phyloP scores from a whole-genome alignment of 2,329 filamentous ascomycete species.

The Chrysoporthe puriensis region DNA sequence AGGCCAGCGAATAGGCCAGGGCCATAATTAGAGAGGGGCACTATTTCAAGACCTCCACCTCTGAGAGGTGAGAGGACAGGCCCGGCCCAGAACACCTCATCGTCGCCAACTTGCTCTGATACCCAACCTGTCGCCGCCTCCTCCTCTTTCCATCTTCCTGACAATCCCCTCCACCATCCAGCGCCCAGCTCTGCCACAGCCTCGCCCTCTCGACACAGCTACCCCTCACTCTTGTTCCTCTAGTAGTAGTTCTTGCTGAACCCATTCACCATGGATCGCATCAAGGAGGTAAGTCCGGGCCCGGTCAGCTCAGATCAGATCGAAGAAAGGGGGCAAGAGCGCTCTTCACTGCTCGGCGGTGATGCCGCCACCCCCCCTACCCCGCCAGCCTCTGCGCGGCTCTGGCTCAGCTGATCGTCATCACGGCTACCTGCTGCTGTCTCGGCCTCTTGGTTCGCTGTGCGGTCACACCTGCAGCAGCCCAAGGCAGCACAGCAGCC shows the following conservation, averaged over 20 bases:
- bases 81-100: conserved; percentile 26
- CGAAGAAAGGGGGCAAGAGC: conserved; percentile 22
- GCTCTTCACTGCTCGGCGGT: conserved; percentile 14
- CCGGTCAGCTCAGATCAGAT: neutral
- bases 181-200: conserved; percentile 6
- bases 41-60: conserved; percentile 28
- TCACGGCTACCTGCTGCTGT: conserved; percentile 5
- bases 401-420: conserved; percentile 1
- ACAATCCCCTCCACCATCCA: conserved; percentile 34
- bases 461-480: conserved; percentile 16
- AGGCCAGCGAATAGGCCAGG: conserved; percentile 29
- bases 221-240: conserved; percentile 4
- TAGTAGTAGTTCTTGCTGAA: conserved; percentile 3
- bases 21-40: conserved; percentile 29
- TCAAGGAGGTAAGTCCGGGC: conserved; percentile 75
- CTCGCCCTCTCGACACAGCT: conserved; percentile 10
- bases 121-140: conserved; percentile 23
- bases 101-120: conserved; percentile 24
- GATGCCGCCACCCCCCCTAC: conserved; percentile 15
- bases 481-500: conserved; percentile 10
- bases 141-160: conserved; percentile 23
- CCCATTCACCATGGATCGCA: conserved; percentile 73
- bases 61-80: conserved; percentile 14
- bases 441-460: neutral
- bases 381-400: conserved; percentile 5